These are phyloP conservation scores for Crataegus laevigata DNA, from an alignment of 306 rosid genomes.

Conservation along the genomic window DNA sequence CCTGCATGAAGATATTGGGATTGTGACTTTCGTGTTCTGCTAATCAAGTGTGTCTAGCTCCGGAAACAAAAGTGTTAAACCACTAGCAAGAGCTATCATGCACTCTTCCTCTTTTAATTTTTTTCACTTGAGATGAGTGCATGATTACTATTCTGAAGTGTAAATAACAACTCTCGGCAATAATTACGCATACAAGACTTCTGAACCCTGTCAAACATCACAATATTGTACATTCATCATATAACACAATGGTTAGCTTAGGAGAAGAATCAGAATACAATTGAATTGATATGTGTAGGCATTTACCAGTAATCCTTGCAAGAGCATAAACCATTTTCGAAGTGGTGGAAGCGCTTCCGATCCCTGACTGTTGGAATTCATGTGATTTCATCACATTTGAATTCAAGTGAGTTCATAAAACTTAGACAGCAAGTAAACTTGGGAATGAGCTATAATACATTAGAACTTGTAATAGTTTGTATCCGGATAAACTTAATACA, in stretches of 20 bases:
- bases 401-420: no score
- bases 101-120: background rate
- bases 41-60: background rate
- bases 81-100: background rate
- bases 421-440: no score
- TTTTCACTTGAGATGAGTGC: background rate
- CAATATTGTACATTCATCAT: background rate
- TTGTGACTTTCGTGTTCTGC: background rate
- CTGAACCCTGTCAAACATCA: background rate
- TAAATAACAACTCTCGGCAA: background rate
- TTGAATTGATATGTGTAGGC: background rate
- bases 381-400: no score
- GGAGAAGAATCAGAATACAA: background rate
- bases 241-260: background rate
- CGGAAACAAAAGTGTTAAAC: background rate
- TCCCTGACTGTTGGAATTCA: no score
- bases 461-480: no score
- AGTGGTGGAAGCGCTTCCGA: slow-evolving; percentile 78
- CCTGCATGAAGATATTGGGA: background rate
- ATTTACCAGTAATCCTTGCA: slow-evolving; percentile 79
- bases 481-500: no score
- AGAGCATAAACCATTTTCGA: slow-evolving; percentile 64
- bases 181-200: slow-evolving; percentile 1
- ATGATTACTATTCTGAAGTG: background rate
- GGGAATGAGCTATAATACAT: no score